Base-by-base conservation (phyloP, 1,284 basidiomycete genomes). In the Lignosus rhinocerotis region DNA sequence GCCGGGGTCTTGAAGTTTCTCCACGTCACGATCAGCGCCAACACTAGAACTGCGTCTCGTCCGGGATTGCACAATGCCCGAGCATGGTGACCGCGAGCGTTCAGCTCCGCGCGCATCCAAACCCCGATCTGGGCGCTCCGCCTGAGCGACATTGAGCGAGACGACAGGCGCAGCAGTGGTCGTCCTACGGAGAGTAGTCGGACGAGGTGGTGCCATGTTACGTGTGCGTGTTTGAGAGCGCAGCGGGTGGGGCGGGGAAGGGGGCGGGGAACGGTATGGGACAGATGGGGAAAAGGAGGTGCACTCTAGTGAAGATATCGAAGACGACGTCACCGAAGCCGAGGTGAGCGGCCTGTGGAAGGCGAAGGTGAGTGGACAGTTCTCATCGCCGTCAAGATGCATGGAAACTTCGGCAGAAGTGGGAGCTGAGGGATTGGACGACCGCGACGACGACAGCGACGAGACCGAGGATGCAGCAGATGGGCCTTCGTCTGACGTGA, bases 121-220 rank as follows among this genome's bases (percentile, higher is more conserved):
- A 38, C 32, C 12, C 11, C 47, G 47, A 43, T 47, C 19, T 4
- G 55, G 46, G 33, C 58, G 57, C 34, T 64, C 55, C 7, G 63
- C 65, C 55, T 66, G 58, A 10, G 58, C 63, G 33, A 63, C 46
- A 21, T 63, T 59, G 36, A 65, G 51, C 16, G 63, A 66, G 11
- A 66, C 59, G 39, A 66, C 60, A n/a, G 65, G 65, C 3, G 58
- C 63, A 0, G 65, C 65, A 16, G 58, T 54, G 12, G 55, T 39
- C 7, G 49, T 58, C 19, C 56, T 55, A 30, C 54, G 60, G 32
- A 53, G 41, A 9, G 53, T 36, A 7, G 44, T 36, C 8, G 53
- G 47, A 19, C 46, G 51, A 31, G 53, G 25, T 14, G 41, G 49
- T 4, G 41, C 31, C 7, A 42, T 16, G 3, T 41, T 45, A 16